phyloP scores from a whole-genome alignment of 805 yeast species.

The Saturnispora bothae region DNA sequence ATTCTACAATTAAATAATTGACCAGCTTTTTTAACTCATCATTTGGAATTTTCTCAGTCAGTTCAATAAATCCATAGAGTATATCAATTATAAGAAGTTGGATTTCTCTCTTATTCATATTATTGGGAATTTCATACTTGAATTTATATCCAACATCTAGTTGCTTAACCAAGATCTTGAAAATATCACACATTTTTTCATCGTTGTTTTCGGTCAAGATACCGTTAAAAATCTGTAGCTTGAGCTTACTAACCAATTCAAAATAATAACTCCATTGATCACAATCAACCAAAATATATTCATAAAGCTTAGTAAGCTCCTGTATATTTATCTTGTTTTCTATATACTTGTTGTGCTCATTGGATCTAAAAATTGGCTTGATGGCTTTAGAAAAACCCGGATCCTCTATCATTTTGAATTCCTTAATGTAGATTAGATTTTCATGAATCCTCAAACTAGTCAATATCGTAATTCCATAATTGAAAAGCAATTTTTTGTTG shows the following conservation, averaged over 20 bases:
- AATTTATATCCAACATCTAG: slow-evolving; percentile 41
- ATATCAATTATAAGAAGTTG: slow-evolving; percentile 57
- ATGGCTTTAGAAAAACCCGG: slow-evolving; percentile 30
- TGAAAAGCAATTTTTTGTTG: background rate
- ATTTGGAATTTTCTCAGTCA: slow-evolving; percentile 42
- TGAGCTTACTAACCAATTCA: slow-evolving; percentile 53
- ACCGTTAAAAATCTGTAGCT: slow-evolving; percentile 57
- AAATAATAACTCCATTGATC: slow-evolving; percentile 66
- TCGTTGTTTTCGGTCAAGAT: slow-evolving; percentile 35
- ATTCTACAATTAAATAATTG: slow-evolving; percentile 46
- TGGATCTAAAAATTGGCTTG: slow-evolving; percentile 18
- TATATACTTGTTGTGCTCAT: slow-evolving; percentile 28
- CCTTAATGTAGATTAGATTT: background rate
- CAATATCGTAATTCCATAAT: slow-evolving; percentile 5
- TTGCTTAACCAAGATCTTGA: slow-evolving; percentile 44
- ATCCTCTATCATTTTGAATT: background rate
- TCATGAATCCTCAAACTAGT: slow-evolving; percentile 3
- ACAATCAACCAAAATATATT: slow-evolving; percentile 39
- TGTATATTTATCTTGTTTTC: slow-evolving; percentile 36
- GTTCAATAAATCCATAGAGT: slow-evolving; percentile 52
- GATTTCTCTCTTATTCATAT: slow-evolving; percentile 45
- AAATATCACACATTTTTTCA: slow-evolving; percentile 31
- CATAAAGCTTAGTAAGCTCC: slow-evolving; percentile 41
- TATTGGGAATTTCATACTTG: slow-evolving; percentile 26
- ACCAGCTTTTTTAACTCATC: slow-evolving; percentile 56